phyloP scores from a whole-genome alignment of 2,329 filamentous ascomycete species.

The Samsoniella hepiali region DNA sequence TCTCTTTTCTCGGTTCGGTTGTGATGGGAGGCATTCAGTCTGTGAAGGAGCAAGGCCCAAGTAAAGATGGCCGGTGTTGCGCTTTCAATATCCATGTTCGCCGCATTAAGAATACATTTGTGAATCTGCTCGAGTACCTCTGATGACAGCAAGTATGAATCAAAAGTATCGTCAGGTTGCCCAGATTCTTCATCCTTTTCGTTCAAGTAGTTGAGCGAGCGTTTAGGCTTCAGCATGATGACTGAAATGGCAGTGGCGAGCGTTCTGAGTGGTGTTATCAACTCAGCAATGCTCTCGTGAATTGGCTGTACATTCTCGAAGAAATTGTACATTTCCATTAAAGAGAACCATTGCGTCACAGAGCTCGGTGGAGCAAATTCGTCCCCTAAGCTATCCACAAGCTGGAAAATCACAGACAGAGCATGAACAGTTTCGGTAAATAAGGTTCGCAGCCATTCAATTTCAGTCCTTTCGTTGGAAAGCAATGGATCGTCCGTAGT shows the following conservation, averaged over 20 bases:
- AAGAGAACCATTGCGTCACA: constrained; percentile 69
- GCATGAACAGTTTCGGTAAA: constrained; percentile 71
- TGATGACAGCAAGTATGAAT: constrained; percentile 66
- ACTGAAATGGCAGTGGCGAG: constrained; percentile 69
- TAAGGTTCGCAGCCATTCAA: constrained; percentile 59
- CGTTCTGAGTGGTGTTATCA: constrained; percentile 64
- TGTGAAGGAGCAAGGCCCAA: constrained; percentile 75
- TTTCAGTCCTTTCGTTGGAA: constrained; percentile 50
- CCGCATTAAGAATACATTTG: constrained; percentile 61
- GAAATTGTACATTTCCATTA: constrained; percentile 67
- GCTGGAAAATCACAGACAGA: constrained; percentile 69
- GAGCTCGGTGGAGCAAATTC: constrained; percentile 56
- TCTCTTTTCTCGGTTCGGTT: constrained; percentile 60
- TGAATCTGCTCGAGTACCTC: constrained; percentile 71
- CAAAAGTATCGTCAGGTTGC: constrained; percentile 37
- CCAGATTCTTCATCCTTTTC: constrained; percentile 38
- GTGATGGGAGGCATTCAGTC: constrained; percentile 62
- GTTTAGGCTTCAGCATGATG: constrained; percentile 64
- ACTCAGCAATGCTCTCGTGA: constrained; percentile 42
- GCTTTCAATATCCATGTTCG: constrained; percentile 53
- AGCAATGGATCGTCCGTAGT: constrained; percentile 49
- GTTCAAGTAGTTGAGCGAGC: constrained; percentile 45
- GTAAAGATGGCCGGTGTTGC: constrained; percentile 74
- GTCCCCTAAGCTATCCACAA: constrained; percentile 57
- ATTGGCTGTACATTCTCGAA: constrained; percentile 57